phyloP scores from a whole-genome alignment of 805 yeast genomes.

The Ogataea angusta region DNA sequence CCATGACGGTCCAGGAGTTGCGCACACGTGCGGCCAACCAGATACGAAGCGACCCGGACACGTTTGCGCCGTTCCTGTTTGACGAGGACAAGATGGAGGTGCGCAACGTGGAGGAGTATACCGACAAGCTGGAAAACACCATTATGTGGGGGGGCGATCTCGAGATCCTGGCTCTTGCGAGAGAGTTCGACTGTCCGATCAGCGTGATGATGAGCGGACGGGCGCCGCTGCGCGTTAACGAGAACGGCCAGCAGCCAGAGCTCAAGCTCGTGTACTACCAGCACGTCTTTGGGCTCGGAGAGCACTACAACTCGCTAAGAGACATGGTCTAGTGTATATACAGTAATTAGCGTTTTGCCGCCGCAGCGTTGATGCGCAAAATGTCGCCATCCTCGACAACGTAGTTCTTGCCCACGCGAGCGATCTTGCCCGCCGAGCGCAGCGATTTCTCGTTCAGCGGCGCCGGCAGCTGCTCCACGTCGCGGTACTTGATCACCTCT shows the following conservation, averaged over 20 bases:
- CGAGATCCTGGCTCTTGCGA: slow-evolving; percentile 80
- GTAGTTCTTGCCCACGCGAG: slow-evolving; percentile 91
- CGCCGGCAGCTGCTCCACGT: slow-evolving; percentile 61
- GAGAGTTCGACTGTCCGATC: slow-evolving; percentile 70
- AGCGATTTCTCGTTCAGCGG: slow-evolving; percentile 72
- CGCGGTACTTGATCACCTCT: slow-evolving; percentile 83
- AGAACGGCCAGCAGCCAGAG: slow-evolving; percentile 48
- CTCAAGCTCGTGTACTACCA: slow-evolving; percentile 77
- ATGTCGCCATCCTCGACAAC: slow-evolving; percentile 94
- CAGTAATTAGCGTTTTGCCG: slow-evolving; percentile 21
- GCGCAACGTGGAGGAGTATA: slow-evolving; percentile 64
- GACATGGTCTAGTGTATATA: slow-evolving; percentile 17
- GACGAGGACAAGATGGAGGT: slow-evolving; percentile 70
- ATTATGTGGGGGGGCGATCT: slow-evolving; percentile 96
- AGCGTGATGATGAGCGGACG: slow-evolving; percentile 76
- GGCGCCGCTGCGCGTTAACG: slow-evolving; percentile 61
- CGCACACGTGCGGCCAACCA: slow-evolving; percentile 64
- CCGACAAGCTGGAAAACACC: slow-evolving; percentile 64
- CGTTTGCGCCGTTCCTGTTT: slow-evolving; percentile 76
- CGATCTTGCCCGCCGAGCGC: slow-evolving; percentile 83
- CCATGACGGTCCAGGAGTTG: slow-evolving; percentile 46
- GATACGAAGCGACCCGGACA: slow-evolving; percentile 61
- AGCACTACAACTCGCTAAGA: slow-evolving; percentile 81
- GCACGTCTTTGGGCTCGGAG: slow-evolving; percentile 87
- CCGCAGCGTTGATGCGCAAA: slow-evolving; percentile 90